phyloP scores from a whole-genome alignment of 306 rosid species.

The Cucumis melo region DNA sequence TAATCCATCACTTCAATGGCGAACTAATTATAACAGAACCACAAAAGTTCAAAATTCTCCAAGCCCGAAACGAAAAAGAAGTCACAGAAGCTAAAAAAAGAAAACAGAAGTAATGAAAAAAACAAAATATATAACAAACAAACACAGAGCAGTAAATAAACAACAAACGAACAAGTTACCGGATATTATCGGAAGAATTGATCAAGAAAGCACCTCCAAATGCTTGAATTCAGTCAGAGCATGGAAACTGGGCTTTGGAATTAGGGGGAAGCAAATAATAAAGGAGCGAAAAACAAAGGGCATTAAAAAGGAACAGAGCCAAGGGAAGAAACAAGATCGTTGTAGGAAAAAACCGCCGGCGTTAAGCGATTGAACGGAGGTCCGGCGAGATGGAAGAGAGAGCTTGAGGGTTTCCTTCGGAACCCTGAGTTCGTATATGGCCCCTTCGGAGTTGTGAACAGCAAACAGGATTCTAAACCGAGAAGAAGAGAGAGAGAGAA shows the following conservation, averaged over 20 bases:
- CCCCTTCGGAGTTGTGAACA: conserved; percentile 2
- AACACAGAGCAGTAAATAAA: background rate
- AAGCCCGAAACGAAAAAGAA: background rate
- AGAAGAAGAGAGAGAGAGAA: background rate
- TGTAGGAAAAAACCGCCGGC: background rate
- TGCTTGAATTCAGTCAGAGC: conserved; percentile 9
- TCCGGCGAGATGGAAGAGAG: background rate
- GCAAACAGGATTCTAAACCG: conserved; percentile 8
- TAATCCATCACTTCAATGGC: background rate
- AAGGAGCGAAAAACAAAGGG: conserved; percentile 8
- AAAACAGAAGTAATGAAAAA: background rate
- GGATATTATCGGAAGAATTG: conserved; percentile 9
- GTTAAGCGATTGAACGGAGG: background rate
- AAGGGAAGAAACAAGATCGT: conserved; percentile 22
- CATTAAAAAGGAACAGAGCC: conserved; percentile 4
- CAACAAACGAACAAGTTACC: conserved; percentile 1
- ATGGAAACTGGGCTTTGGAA: conserved; percentile 3
- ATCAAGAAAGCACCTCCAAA: conserved; percentile 7
- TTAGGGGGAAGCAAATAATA: background rate
- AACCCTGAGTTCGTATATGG: background rate
- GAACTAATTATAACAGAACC: conserved; percentile 45
- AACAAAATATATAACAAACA: background rate
- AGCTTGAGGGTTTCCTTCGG: background rate
- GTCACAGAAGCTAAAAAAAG: conserved; percentile 4
- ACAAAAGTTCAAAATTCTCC: background rate